Evolutionary conservation across 2,329 filamentous ascomycete species (phyloP), one percentile per base, ranked within the genome.

Genomic region (Emmonsia crescens): DNA sequence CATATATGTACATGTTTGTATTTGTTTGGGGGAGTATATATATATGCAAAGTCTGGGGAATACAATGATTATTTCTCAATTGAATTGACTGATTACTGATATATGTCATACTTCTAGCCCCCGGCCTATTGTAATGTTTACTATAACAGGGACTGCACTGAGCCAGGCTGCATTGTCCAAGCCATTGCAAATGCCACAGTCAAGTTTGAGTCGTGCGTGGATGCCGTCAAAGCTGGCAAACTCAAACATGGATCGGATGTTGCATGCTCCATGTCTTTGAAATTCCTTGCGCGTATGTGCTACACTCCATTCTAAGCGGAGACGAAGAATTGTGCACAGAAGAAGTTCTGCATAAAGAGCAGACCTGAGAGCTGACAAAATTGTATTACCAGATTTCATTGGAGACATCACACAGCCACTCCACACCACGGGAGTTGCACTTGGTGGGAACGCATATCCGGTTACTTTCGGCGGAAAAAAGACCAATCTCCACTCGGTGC

Each of bases 361-460:
- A 29, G 24, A 3, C 42, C 14, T 0, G 29, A 48, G 21, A n/a
- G 14, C 36, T 60, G 21, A 38, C 24, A 12, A 12, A 31, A 21
- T 29, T n/a, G 19, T 12, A 21, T 31, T 42, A 10, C 21, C 29
- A 61, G 60, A 78, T 65, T 77, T 76, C 63, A 51, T 76, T 9
- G 75, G 75, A 21, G 76, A 78, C 56, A 73, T 77, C 14, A 68
- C 72, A 6, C 75, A 78, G 66, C 76, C 76, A 1, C 68, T 78
- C 21, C 75, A 78, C 65, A 73, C 74, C 12, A 75, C 72, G 19
- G 72, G 71, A 16, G 66, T 71, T 6, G 73, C 70, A 24, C 68
- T 69, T 6, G 76, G 76, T 16, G 76, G 76, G 0, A 77, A 77
- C 60, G 67, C 67, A 12, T 70, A 72, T 61, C 69, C 66, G 29